Percentiles rank a stretch among this genome's conserved stretches.
phyloP scores from a whole-genome alignment of 2,329 filamentous ascomycete species.

The Colletotrichum acutatum region DNA sequence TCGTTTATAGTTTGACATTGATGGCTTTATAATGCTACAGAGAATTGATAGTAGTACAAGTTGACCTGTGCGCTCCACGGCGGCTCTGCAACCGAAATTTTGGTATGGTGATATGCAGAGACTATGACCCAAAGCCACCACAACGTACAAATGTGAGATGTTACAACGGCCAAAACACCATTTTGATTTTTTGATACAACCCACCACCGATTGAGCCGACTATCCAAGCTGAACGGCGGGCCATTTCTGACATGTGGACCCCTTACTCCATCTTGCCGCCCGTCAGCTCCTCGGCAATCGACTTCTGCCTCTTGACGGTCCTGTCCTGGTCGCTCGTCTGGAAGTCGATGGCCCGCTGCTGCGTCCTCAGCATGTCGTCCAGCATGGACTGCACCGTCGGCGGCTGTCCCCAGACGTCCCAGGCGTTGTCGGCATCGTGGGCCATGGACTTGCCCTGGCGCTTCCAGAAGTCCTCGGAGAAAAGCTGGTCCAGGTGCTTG shows the following conservation, averaged over 20 bases:
- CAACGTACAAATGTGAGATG: constrained; percentile 16
- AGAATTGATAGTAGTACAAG: constrained; percentile 34
- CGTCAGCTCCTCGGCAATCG: constrained; percentile 68
- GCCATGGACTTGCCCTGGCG: constrained; percentile 49
- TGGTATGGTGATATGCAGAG: constrained; percentile 4
- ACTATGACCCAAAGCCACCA: constrained; percentile 7
- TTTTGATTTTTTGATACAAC: constrained; percentile 6
- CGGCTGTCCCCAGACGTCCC: constrained; percentile 61
- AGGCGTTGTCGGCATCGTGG: constrained; percentile 56
- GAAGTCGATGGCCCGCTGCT: constrained; percentile 32
- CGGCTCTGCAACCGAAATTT: constrained; percentile 1
- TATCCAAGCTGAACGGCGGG: constrained; percentile 16
- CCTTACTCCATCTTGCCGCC: constrained; percentile 65
- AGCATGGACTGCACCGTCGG: constrained; percentile 58
- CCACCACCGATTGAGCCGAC: constrained; percentile 1
- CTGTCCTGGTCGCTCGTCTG: constrained; percentile 52
- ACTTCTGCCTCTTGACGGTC: constrained; percentile 64
- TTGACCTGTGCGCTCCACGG: constrained; percentile 14
- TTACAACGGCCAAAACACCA: constrained; percentile 10
- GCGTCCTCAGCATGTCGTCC: constrained; percentile 45
- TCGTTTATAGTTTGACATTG: constrained; percentile 18
- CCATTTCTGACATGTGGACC: constrained; percentile 27
- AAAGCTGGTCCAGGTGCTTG: constrained; percentile 78
- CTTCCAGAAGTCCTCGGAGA: constrained; percentile 70
- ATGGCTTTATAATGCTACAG: constrained; percentile 34